Conservation (phyloP, 1,284 basidiomycete species). For the Heterobasidion parviporum region DNA sequence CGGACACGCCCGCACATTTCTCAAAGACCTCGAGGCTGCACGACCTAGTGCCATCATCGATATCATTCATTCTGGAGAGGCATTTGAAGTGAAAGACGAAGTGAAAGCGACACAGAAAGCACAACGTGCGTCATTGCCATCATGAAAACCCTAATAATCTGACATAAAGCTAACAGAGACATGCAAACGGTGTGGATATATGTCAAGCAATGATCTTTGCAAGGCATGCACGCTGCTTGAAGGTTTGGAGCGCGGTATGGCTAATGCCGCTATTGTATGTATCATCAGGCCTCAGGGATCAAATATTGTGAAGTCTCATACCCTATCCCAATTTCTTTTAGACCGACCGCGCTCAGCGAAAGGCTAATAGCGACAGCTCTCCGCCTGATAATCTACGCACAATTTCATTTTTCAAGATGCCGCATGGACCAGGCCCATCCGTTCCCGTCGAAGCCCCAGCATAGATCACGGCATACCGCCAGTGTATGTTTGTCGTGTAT, state of each 20-base stretch:
- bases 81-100: constrained; percentile 74
- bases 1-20: constrained; percentile 88
- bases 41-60: constrained; percentile 94
- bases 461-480: constrained; percentile 2
- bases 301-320: no score
- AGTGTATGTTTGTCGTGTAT: background rate
- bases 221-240: constrained; percentile 90
- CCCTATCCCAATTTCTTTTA: constrained; percentile 14
- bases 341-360: constrained; percentile 61
- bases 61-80: constrained; percentile 94
- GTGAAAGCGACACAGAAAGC: constrained; percentile 70
- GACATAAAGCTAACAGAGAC: constrained; percentile 47
- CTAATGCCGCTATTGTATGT: constrained; percentile 58
- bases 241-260: constrained; percentile 82
- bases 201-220: constrained; percentile 87
- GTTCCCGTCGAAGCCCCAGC: constrained; percentile 19
- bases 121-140: constrained; percentile 52
- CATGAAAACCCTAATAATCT: background rate
- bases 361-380: constrained; percentile 51
- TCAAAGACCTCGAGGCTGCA: constrained; percentile 93
- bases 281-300: background rate
- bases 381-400: constrained; percentile 52
- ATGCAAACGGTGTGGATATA: constrained; percentile 85
- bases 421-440: constrained; percentile 7
- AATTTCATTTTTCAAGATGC: constrained; percentile 51